These are phyloP conservation scores for Rhododendron griersonianum DNA, from an alignment of 148 eudicot species.

Conservation along the genomic window DNA sequence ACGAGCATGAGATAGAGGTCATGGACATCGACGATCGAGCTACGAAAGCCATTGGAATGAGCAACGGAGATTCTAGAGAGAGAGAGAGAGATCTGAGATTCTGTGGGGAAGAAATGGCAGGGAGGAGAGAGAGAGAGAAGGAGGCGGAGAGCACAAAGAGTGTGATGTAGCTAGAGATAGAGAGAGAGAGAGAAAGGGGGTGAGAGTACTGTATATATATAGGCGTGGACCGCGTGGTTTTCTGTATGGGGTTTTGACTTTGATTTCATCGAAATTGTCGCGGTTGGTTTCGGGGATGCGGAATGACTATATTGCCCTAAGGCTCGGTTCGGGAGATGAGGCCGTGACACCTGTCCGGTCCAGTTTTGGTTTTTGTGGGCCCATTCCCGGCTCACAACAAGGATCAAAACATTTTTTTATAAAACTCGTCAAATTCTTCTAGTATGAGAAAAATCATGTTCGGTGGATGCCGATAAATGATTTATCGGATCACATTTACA, in stretches of 20 bases:
- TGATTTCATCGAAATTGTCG: constrained; percentile 1
- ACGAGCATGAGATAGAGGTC: constrained; percentile 10
- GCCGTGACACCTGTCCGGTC: background rate
- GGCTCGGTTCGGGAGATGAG: background rate
- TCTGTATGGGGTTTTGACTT: background rate
- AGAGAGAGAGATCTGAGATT: constrained; percentile 3
- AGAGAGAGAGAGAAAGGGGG: background rate
- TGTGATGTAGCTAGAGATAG: background rate
- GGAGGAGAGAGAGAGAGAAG: background rate
- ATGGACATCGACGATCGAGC: constrained; percentile 7
- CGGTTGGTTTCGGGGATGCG: background rate
- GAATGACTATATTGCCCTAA: background rate
- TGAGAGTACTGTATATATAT: background rate
- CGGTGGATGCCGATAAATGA: too few relatives aligned
- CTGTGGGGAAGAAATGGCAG: background rate
- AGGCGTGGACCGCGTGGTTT: too few relatives aligned
- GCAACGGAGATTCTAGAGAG: background rate
- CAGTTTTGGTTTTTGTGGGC: background rate
- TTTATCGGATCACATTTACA: too few relatives aligned
- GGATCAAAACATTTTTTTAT: too few relatives aligned
- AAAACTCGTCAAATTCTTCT: too few relatives aligned
- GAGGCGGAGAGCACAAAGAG: constrained; percentile 15
- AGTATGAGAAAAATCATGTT: background rate
- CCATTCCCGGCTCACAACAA: too few relatives aligned
- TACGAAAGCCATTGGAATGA: constrained; percentile 7